Evolutionary conservation across 768 basidiomycete genomes (phyloP).

Genomic region (Mycena chlorophos): DNA sequence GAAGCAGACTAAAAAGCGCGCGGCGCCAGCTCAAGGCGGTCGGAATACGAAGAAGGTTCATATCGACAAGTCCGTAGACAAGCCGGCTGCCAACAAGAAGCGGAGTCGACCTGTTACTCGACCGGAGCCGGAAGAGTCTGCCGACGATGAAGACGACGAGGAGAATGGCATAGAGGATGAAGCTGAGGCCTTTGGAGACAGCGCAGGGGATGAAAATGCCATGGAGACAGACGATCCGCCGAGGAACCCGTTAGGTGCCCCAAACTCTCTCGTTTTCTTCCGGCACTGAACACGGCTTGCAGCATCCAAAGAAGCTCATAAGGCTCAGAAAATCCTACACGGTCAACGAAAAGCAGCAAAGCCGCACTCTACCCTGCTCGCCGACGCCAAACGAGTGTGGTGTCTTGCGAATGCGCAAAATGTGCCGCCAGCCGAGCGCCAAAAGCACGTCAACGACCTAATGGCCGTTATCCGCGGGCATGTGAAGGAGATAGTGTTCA

Average conservation of each 20-base stretch:
- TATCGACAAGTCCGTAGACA: slow-evolving; percentile 36
- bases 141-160: slow-evolving; percentile 39
- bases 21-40: slow-evolving; percentile 46
- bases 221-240: slow-evolving; percentile 32
- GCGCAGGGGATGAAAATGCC: slow-evolving; percentile 32
- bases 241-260: slow-evolving; percentile 52
- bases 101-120: slow-evolving; percentile 63
- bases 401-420: slow-evolving; percentile 71
- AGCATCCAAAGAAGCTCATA: slow-evolving; percentile 72
- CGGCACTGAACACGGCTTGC: not conserved
- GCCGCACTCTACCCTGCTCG: slow-evolving; percentile 70
- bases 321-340: slow-evolving; percentile 63
- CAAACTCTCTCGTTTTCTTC: slow-evolving; percentile 4
- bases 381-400: slow-evolving; percentile 78
- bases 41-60: slow-evolving; percentile 56
- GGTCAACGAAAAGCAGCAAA: slow-evolving; percentile 75
- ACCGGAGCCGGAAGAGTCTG: slow-evolving; percentile 36
- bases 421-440: slow-evolving; percentile 67
- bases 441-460: slow-evolving; percentile 70
- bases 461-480: slow-evolving; percentile 78
- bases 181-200: slow-evolving; percentile 30
- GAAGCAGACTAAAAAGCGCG: slow-evolving; percentile 53
- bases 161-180: slow-evolving; percentile 36
- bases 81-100: slow-evolving; percentile 42
- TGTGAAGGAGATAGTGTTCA: slow-evolving; percentile 83